Percentiles rank a stretch among this genome's conserved stretches.
Conservation (phyloP, 2,329 filamentous ascomycete species). For the Neodidymelliopsis sp. region DNA sequence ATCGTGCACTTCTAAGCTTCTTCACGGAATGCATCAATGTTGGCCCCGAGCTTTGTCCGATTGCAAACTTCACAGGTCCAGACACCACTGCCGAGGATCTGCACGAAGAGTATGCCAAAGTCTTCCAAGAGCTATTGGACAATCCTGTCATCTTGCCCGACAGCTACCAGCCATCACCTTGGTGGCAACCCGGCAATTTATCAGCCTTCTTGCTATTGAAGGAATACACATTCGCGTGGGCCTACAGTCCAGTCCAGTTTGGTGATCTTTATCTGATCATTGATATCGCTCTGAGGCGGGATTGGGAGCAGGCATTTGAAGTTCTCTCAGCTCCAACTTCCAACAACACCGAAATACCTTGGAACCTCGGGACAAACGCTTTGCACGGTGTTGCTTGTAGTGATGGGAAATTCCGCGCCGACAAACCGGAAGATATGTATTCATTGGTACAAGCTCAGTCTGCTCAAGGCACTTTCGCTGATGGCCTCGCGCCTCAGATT, state of each 20-base stretch:
- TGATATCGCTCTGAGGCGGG: slow-evolving; percentile 6
- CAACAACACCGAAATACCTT: slow-evolving; percentile 18
- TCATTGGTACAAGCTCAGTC: slow-evolving; percentile 17
- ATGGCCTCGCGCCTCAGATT: slow-evolving; percentile 15
- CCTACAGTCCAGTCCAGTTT: slow-evolving; percentile 13
- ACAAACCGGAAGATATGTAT: slow-evolving; percentile 21
- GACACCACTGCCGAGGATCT: slow-evolving; percentile 19
- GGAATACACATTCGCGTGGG: slow-evolving; percentile 1
- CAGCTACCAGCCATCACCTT: slow-evolving; percentile 2
- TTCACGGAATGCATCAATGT: slow-evolving; percentile 22
- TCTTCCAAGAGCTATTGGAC: slow-evolving; percentile 20
- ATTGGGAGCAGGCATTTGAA: slow-evolving; percentile 9
- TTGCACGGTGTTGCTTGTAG: slow-evolving; percentile 24
- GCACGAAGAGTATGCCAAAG: slow-evolving; percentile 12
- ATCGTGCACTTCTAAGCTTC: slow-evolving; percentile 19
- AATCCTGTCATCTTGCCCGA: slow-evolving; percentile 22
- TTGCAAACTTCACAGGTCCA: slow-evolving; percentile 21
- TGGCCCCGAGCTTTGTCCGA: slow-evolving; percentile 14
- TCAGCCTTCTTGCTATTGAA: slow-evolving; percentile 16
- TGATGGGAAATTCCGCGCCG: slow-evolving; percentile 21
- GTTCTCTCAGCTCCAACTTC: not conserved
- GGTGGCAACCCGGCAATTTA: slow-evolving; percentile 20
- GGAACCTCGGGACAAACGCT: slow-evolving; percentile 14
- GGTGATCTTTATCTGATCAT: not conserved
- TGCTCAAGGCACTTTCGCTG: slow-evolving; percentile 18